phyloP scores from a whole-genome alignment of 805 yeast species.

The Suhomyces sp. region DNA sequence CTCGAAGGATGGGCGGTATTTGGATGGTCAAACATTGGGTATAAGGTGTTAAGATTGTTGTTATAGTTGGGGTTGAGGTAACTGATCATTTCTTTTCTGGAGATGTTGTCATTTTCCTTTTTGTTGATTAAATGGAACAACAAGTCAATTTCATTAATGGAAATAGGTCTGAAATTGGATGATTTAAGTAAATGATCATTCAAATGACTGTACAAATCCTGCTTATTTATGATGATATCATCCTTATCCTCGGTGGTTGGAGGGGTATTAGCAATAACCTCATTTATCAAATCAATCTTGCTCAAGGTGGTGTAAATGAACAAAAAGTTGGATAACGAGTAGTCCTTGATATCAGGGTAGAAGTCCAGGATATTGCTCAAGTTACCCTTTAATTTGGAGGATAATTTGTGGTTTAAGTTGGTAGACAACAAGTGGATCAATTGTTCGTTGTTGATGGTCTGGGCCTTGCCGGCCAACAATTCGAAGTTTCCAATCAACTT shows the following conservation, averaged over 20 bases:
- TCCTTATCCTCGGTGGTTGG: constrained; percentile 41
- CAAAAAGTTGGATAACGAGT: constrained; percentile 38
- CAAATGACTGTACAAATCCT: constrained; percentile 41
- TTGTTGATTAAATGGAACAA: constrained; percentile 41
- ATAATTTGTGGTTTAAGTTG: constrained; percentile 43
- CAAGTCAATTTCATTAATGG: constrained; percentile 40
- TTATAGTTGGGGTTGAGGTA: constrained; percentile 58
- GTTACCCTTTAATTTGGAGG: constrained; percentile 35
- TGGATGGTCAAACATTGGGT: constrained; percentile 42
- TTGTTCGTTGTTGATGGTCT: constrained; percentile 30
- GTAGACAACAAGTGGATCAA: constrained; percentile 33
- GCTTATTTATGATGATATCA: constrained; percentile 41
- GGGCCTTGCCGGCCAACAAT: constrained; percentile 32
- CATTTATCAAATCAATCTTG: constrained; percentile 45
- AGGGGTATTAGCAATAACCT: constrained; percentile 46
- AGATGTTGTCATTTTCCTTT: constrained; percentile 35
- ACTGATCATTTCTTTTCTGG: constrained; percentile 42
- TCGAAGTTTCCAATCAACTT: constrained; percentile 46
- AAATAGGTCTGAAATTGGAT: constrained; percentile 42
- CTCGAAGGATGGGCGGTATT: constrained; percentile 33
- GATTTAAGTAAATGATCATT: constrained; percentile 45
- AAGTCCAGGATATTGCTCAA: constrained; percentile 36
- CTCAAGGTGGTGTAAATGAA: constrained; percentile 40
- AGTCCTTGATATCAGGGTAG: constrained; percentile 27
- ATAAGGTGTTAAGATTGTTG: constrained; percentile 35